Percentiles rank a stretch among this genome's conserved stretches.
phyloP scores from a whole-genome alignment of 2,329 filamentous ascomycete genomes.

The Xylaria sp. region DNA sequence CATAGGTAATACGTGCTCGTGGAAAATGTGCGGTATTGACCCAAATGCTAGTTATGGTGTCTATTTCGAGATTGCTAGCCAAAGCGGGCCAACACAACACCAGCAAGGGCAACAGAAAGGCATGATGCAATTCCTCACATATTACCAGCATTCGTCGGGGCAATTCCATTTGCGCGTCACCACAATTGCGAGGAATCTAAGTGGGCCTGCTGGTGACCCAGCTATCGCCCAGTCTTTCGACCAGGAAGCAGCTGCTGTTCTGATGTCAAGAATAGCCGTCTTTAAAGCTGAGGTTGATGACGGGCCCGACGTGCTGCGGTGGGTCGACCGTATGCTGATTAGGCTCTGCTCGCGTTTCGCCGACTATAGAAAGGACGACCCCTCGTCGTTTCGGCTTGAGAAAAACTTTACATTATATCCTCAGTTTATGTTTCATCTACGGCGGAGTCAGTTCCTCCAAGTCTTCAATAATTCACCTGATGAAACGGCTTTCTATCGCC shows the following conservation, averaged over 20 bases:
- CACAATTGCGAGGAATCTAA: slow-evolving; percentile 88
- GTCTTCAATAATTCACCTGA: slow-evolving; percentile 99
- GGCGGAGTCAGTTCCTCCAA: slow-evolving; percentile 95
- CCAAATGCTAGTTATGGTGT: slow-evolving; percentile 92
- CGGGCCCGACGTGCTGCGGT: slow-evolving; percentile 95
- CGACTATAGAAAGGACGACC: slow-evolving; percentile 97
- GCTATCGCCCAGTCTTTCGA: slow-evolving; percentile 97
- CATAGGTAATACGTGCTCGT: slow-evolving; percentile 97
- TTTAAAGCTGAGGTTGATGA: slow-evolving; percentile 99
- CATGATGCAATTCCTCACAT: slow-evolving; percentile 97
- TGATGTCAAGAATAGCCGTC: slow-evolving; percentile 99
- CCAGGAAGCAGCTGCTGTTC: slow-evolving; percentile 93
- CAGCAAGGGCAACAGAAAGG: slow-evolving; percentile 88
- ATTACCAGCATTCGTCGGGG: slow-evolving; percentile 96
- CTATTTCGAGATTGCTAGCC: slow-evolving; percentile 96
- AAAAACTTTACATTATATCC: slow-evolving; percentile 99
- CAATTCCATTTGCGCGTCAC: slow-evolving; percentile 96
- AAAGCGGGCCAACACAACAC: slow-evolving; percentile 83
- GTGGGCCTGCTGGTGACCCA: slow-evolving; percentile 91
- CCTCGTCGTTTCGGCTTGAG: slow-evolving; percentile 93
- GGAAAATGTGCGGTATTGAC: slow-evolving; percentile 99
- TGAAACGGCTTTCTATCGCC: slow-evolving; percentile 98
- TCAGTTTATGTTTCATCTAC: slow-evolving; percentile 99
- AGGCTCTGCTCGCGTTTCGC: slow-evolving; percentile 94
- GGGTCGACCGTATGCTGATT: slow-evolving; percentile 99